Percentiles rank a stretch among this genome's conserved stretches.
Evolutionary conservation across 2,329 filamentous ascomycete species (phyloP).

Genomic region (Xylariaceae sp.): DNA sequence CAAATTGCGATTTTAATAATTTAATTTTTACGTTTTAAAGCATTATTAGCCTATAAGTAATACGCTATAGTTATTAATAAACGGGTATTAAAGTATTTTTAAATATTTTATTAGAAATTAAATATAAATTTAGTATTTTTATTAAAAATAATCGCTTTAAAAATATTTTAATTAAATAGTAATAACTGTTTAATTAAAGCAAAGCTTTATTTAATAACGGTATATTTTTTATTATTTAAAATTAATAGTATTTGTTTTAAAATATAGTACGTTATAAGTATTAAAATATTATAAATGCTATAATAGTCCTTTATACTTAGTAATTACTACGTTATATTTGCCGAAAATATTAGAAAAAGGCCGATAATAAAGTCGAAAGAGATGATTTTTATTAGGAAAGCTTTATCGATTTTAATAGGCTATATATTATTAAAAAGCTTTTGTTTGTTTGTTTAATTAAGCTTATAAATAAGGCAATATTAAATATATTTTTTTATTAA

Average conservation of each 20-base stretch:
- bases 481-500: conserved; percentile 3
- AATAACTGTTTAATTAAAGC: not conserved
- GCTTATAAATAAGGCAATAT: not conserved
- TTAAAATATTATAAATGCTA: not conserved
- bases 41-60: not conserved
- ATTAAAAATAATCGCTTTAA: not conserved
- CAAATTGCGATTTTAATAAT: not conserved
- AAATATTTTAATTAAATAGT: not conserved
- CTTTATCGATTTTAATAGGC: not conserved
- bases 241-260: not conserved
- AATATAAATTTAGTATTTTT: not conserved
- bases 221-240: not conserved
- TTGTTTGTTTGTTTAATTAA: conserved; percentile 1
- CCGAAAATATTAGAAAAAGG: not conserved
- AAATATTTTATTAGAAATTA: not conserved
- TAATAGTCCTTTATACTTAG: not conserved
- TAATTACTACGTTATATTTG: not conserved
- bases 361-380: not conserved
- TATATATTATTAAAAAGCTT: not conserved
- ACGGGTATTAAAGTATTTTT: not conserved
- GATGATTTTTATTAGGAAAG: not conserved
- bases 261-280: not conserved
- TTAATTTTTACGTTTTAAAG: not conserved
- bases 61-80: not conserved
- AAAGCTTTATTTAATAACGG: not conserved